phyloP scores from a whole-genome alignment of 257 asterid genomes.

The Solanum sitiens region DNA sequence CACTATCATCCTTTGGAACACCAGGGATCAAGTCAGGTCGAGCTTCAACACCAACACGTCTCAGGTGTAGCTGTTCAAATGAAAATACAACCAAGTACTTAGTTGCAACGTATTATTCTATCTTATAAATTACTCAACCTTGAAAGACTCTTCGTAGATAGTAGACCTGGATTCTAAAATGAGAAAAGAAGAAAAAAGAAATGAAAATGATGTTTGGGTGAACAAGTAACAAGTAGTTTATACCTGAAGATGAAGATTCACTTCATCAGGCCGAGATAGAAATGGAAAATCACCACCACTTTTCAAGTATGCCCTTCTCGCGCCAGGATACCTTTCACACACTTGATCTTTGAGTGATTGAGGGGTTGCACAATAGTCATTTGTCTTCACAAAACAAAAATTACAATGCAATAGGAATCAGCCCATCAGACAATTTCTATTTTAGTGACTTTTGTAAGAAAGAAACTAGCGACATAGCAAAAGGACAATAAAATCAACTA shows the following conservation, averaged over 20 bases:
- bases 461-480: neutral
- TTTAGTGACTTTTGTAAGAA: neutral
- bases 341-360: slow-evolving; percentile 88
- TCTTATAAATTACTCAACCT: neutral
- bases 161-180: neutral
- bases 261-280: slow-evolving; percentile 94
- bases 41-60: slow-evolving; percentile 83
- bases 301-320: slow-evolving; percentile 78
- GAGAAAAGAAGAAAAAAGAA: neutral
- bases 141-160: neutral
- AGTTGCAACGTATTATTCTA: neutral
- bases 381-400: slow-evolving; percentile 52
- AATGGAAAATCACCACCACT: slow-evolving; percentile 94
- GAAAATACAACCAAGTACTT: neutral
- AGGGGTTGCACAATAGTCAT: slow-evolving; percentile 78
- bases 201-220: neutral
- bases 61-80: slow-evolving; percentile 64
- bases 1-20: slow-evolving; percentile 32
- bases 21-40: slow-evolving; percentile 44
- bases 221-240: neutral
- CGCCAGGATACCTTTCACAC: slow-evolving; percentile 82
- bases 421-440: neutral
- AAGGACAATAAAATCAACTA: neutral
- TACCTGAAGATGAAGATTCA: slow-evolving; percentile 98
- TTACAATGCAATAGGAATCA: neutral